Evolutionary conservation across 2,329 filamentous ascomycete genomes (phyloP).

Genomic region (Beauveria rudraprayagi): DNA sequence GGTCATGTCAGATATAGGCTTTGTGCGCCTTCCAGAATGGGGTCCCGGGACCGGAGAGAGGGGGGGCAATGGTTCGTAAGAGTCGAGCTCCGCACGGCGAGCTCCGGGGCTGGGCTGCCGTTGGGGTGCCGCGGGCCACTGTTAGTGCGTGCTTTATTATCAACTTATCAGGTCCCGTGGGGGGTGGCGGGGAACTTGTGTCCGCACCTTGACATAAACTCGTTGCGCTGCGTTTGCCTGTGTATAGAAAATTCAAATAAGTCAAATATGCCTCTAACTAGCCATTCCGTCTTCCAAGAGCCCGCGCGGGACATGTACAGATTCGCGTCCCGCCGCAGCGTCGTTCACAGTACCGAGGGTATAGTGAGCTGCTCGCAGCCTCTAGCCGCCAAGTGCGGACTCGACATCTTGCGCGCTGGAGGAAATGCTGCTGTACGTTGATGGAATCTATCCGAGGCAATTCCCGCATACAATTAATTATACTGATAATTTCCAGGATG

Average conservation of each 20-base stretch:
- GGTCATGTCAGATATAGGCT: background rate
- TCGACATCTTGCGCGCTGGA: constrained; percentile 75
- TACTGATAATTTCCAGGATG: constrained; percentile 53
- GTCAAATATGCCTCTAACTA: constrained; percentile 38
- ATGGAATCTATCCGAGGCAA: background rate
- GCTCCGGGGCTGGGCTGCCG: background rate
- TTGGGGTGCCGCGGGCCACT: background rate
- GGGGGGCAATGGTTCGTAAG: background rate
- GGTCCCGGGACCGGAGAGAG: background rate
- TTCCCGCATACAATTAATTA: background rate
- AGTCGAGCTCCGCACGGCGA: background rate
- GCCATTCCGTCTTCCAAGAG: constrained; percentile 38
- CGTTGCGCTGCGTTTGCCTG: background rate
- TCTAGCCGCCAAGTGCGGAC: constrained; percentile 78
- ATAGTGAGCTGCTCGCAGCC: constrained; percentile 89
- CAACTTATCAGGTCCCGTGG: background rate
- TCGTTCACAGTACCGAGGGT: constrained; percentile 86
- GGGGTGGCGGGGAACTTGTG: background rate
- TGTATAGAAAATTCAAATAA: background rate
- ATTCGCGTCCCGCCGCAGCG: constrained; percentile 76
- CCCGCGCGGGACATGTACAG: constrained; percentile 45
- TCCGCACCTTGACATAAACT: background rate
- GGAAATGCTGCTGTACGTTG: constrained; percentile 82
- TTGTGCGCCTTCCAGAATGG: background rate
- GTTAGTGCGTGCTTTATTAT: background rate